Evolutionary conservation across 345 rosid species (phyloP), one percentile per base, ranked within the genome.

Genomic region (Euclidium syriacum): DNA sequence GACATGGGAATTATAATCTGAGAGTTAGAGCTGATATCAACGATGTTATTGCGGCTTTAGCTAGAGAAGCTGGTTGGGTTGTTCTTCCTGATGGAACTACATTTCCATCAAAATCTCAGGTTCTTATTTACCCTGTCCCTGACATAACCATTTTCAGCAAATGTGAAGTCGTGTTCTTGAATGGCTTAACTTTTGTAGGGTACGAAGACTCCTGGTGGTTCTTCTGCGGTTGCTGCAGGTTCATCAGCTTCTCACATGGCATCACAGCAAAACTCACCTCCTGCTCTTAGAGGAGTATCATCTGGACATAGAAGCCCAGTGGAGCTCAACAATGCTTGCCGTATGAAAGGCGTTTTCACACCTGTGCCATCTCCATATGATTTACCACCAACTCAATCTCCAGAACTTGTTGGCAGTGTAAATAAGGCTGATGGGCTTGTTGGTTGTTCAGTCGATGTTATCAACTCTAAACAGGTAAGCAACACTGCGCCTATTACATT

Each of bases 1-100:
- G 94, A 75, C 97, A 90, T 68, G 99, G 99, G 50, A 90, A 95
- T 72, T 95, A 95, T 83, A 95, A 95, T 76, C 87, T 95, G 12
- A 84, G 97, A 74, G 97, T 95, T 48, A 87, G 99, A 75, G 99
- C 99, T 67, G 99, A 95, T 77, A 95, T 90, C 24, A 95, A 95
- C 56, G 99, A 95, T 70, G 99, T 95, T 46, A 95, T 95, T 52
- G 95, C 96, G 20, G 99, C 99, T 70, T 78, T 95, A 77, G 99
- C 99, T 3, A 88, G 96, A 77, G 99, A 95, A 80, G 99, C 99
- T 78, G 97, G 97, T 17, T 90, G 99, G 99, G 95, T 88, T 68
- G 99, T 95, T 76, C 95, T 95, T 62, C 97, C 99, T 25, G 99
- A 95, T 85, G 99, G 99, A 75, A 95, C 99, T 25, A 90, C 97